Evolutionary conservation across 495 filamentous ascomycete genomes (phyloP), one percentile per base, ranked within the genome.

Genomic region (Viridothelium virens): DNA sequence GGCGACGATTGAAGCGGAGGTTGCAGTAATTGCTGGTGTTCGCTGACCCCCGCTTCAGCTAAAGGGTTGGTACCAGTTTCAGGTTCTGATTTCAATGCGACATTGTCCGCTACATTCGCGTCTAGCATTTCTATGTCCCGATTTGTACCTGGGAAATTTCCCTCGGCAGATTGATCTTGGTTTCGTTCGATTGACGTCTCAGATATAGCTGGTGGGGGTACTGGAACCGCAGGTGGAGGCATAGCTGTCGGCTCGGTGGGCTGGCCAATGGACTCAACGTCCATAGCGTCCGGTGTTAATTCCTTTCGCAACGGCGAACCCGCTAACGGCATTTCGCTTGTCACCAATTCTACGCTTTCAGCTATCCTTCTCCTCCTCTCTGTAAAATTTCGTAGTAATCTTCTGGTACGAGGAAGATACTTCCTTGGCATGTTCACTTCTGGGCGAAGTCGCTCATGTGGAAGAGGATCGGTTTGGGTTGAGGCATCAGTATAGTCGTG

Each of bases 61-160:
- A 18, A 31, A 34, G 53, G 7, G 53, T 33, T 33, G 11, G 53
- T 10, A 59, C 10, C 31, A 33, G 53, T 59, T 59, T 46, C 48
- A 61, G 48, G 34, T 66, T 61, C 65, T 3, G 67, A 47, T 62
- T 69, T 71, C 44, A 66, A 61, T 41, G 65, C 65, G 14, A 56
- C 46, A 16, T 33, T 14, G 2, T 31, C 16, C 2, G 48, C 50
- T 38, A 53, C 66, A 14, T 69, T 70, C 1, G 66, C 66, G 38
- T 75, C 71, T 62, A 72, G 70, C 73, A 75, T 75, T 33, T 75
- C 71, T 7, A 75, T 71, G 63, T 75, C 73, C 46, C 61, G 38
- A 11, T n/a, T 62, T 11, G 63, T 12, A 34, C 56, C 53, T 59
- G 68, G 46, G 44, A 34, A 4, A 56, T 38, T 62, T 6, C 25